phyloP scores from a whole-genome alignment of 768 basidiomycete genomes.

The Tremella yokohamensis region DNA sequence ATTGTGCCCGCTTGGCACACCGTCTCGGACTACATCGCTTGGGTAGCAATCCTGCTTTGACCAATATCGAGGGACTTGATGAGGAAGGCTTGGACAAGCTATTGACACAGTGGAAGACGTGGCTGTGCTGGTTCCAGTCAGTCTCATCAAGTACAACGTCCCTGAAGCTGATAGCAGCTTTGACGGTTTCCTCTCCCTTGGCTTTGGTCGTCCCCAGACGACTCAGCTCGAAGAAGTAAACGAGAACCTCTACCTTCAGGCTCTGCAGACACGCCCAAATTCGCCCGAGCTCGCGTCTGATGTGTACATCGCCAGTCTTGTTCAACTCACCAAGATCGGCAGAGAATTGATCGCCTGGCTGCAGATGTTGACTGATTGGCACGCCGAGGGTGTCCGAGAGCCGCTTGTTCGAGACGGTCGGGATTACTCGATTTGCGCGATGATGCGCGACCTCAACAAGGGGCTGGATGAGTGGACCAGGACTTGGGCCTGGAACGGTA shows the following conservation, averaged over 20 bases:
- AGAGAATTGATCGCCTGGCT: constrained; percentile 23
- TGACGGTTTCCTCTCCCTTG: constrained; percentile 27
- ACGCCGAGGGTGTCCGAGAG: not conserved
- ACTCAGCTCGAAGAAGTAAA: constrained; percentile 5
- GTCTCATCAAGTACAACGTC: not conserved
- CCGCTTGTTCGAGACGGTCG: constrained; percentile 10
- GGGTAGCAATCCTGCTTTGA: not conserved
- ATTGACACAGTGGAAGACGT: constrained; percentile 15
- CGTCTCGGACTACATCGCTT: constrained; percentile 32
- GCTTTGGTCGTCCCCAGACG: constrained; percentile 25
- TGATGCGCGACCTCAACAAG: constrained; percentile 23
- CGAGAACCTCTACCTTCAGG: constrained; percentile 11
- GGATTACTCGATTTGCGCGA: constrained; percentile 15
- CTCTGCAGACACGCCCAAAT: not conserved
- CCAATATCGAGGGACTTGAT: constrained; percentile 3
- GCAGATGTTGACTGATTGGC: constrained; percentile 18
- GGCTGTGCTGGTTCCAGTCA: constrained; percentile 23
- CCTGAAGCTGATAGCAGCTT: constrained; percentile 13
- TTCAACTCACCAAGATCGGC: constrained; percentile 19
- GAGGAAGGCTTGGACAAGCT: constrained; percentile 13
- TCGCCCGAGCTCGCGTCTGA: constrained; percentile 4
- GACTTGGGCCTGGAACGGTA: constrained; percentile 22
- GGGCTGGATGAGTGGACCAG: constrained; percentile 25
- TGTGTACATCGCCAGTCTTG: constrained; percentile 21
- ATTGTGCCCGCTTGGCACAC: constrained; percentile 26